Conservation (phyloP, 441 rosid species). For the Breynia disticha region DNA sequence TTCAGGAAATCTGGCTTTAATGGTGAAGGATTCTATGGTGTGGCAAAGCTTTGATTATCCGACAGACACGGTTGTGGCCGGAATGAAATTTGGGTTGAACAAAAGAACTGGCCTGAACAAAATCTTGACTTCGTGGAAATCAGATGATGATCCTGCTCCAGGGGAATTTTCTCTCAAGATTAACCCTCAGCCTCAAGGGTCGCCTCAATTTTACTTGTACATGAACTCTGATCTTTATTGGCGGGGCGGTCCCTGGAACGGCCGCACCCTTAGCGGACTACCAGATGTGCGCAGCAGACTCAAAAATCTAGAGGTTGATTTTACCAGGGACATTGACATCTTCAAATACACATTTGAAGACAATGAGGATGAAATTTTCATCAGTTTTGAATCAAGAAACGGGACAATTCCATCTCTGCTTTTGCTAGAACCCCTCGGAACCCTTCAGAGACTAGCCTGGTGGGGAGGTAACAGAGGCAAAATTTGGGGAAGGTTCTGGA, state of each 20-base stretch:
- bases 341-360: neutral
- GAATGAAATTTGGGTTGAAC: slow-evolving; percentile 41
- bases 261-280: neutral
- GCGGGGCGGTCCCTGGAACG: slow-evolving; percentile 43
- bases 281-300: neutral
- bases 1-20: slow-evolving; percentile 45
- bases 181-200: slow-evolving; percentile 28
- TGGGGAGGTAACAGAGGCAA: neutral
- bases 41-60: slow-evolving; percentile 62
- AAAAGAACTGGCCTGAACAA: slow-evolving; percentile 19
- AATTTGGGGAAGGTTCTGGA: neutral
- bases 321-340: neutral
- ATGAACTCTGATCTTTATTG: slow-evolving; percentile 22
- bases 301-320: neutral
- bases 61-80: slow-evolving; percentile 31
- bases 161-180: slow-evolving; percentile 31
- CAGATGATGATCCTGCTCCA: slow-evolving; percentile 28
- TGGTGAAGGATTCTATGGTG: slow-evolving; percentile 16
- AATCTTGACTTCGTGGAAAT: slow-evolving; percentile 34
- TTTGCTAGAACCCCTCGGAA: neutral
- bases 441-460: neutral
- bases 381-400: neutral
- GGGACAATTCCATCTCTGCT: neutral
- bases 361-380: neutral
- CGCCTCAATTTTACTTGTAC: slow-evolving; percentile 32